These are phyloP conservation scores for Boletus bicolor DNA, from an alignment of 768 basidiomycete species.

Conservation along the genomic window DNA sequence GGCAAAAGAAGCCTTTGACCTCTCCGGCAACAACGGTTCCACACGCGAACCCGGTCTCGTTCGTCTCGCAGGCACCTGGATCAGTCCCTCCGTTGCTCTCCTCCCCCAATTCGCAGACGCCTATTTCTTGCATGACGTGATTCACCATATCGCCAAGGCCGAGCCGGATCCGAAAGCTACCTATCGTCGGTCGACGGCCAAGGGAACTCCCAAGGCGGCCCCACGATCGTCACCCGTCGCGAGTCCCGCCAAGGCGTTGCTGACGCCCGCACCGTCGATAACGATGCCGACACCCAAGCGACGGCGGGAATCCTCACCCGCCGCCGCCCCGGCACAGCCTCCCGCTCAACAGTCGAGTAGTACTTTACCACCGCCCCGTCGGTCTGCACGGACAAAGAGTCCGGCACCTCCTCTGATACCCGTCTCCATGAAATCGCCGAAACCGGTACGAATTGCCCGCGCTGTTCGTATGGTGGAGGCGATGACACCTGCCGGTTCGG, in stretches of 20 bases:
- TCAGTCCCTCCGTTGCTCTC: conserved; percentile 60
- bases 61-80: conserved; percentile 89
- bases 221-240: conserved; percentile 28
- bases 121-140: conserved; percentile 61
- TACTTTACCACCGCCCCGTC: conserved; percentile 40
- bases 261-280: conserved; percentile 36
- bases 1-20: conserved; percentile 79
- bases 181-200: conserved; percentile 67
- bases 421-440: conserved; percentile 37
- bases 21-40: conserved; percentile 73
- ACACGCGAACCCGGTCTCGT: conserved; percentile 55
- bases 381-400: conserved; percentile 43
- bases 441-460: conserved; percentile 20
- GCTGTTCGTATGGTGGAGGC: conserved; percentile 30
- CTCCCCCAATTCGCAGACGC: conserved; percentile 53
- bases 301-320: conserved; percentile 59
- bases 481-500: conserved; percentile 51
- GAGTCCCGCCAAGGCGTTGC: conserved; percentile 23
- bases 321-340: conserved; percentile 17
- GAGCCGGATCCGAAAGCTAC: conserved; percentile 71
- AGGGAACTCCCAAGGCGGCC: conserved; percentile 28
- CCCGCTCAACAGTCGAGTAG: conserved; percentile 17
- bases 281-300: conserved; percentile 55
- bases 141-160: conserved; percentile 66
- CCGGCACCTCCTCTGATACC: conserved; percentile 32